Evolutionary conservation across 768 basidiomycete species (phyloP), one percentile per base, ranked within the genome.

Genomic region (Lactarius quietus): DNA sequence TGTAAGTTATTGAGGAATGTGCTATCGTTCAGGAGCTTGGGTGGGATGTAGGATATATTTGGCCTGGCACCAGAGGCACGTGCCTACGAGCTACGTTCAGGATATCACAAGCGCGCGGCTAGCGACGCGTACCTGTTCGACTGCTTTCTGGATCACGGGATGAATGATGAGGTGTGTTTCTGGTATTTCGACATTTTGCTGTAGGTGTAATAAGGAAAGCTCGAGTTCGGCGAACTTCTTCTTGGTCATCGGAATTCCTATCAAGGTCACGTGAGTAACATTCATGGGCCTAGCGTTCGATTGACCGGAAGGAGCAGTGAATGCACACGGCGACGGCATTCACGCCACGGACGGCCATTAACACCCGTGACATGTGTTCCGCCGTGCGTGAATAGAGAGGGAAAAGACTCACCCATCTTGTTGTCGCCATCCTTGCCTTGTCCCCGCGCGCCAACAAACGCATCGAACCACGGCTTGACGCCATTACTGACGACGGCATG

Each of bases 141-240:
- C 93, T 0, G 95, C 91, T 57, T 87, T 83, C 66, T 93, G 88
- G 67, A 99, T 92, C 68, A 84, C 82, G 41, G 94, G 94, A 73
- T 98, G 95, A 59, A 98, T 91, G 68, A 92, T 81, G 35, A 98
- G 86, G 70, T 94, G 89, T 5, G 94, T 96, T 76, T 98, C 94
- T 1, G 97, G 97, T 59, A 98, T 98, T 79, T 99, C 97, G 68
- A 98, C 96, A 71, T 99, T 99, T 76, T 98, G 97, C 73, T 98
- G 96, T 6, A 98, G 83, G 74, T 99, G 97, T 1, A 98, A 80
- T 18, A 98, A 79, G 2, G 93, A 95, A 12, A 98, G 78, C 75
- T 99, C 96, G 62, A 98, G 87, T 72, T 99, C 97, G 9, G 97
- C 96, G 73, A 98, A 98, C 78, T 98, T 98, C 82, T 95, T 95